Evolutionary conservation across 495 filamentous ascomycete species (phyloP).

Genomic region (Xylaria cubensis): DNA sequence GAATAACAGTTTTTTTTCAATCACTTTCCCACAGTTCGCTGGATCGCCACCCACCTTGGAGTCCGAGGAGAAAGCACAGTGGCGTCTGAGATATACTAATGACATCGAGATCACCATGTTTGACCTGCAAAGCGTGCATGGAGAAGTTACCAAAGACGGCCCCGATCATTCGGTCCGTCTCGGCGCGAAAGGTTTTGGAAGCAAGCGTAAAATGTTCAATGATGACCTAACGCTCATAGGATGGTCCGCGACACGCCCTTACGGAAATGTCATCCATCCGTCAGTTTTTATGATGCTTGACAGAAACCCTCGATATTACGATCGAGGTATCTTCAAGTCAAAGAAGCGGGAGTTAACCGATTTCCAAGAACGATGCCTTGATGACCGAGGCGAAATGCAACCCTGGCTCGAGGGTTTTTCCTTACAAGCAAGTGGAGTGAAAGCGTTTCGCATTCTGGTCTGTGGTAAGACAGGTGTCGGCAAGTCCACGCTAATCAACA

Average conservation of each 20-base stretch:
- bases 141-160: not conserved
- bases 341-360: not conserved
- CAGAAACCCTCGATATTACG: constrained; percentile 20
- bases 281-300: constrained; percentile 40
- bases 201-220: not conserved
- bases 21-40: constrained; percentile 2
- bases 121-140: constrained; percentile 34
- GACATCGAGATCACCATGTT: constrained; percentile 34
- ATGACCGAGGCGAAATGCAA: constrained; percentile 10
- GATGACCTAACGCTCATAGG: not conserved
- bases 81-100: constrained; percentile 33
- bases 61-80: constrained; percentile 1
- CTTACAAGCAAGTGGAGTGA: constrained; percentile 33
- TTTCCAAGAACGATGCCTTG: constrained; percentile 15
- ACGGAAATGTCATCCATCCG: constrained; percentile 42
- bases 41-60: not conserved
- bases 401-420: constrained; percentile 28
- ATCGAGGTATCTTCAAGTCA: constrained; percentile 8
- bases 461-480: constrained; percentile 45
- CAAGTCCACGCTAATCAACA: constrained; percentile 44
- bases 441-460: constrained; percentile 38
- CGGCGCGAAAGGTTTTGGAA: not conserved
- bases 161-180: not conserved
- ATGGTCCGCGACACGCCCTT: constrained; percentile 6
- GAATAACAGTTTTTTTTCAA: not conserved